phyloP scores from a whole-genome alignment of 345 rosid genomes.

The Laguncularia racemosa region DNA sequence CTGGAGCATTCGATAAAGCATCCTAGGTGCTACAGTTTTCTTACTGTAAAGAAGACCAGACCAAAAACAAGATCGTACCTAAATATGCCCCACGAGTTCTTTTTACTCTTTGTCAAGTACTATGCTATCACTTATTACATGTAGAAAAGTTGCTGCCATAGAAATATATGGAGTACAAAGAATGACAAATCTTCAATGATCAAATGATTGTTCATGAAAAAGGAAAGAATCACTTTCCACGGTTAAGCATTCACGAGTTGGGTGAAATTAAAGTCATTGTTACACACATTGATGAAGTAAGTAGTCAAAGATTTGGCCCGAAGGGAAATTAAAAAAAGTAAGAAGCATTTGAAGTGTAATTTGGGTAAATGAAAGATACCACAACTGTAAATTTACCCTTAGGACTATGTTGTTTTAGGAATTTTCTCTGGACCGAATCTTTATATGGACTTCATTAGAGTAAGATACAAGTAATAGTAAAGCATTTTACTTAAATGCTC shows the following conservation, averaged over 20 bases:
- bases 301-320: constrained; percentile 25
- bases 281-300: too few species aligned
- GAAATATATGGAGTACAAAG: constrained; percentile 5
- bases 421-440: background rate
- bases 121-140: constrained; percentile 27
- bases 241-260: background rate
- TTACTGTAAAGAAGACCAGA: constrained; percentile 23
- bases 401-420: constrained; percentile 8
- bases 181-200: background rate
- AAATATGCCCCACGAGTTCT: constrained; percentile 33
- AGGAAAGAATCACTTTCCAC: constrained; percentile 1
- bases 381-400: constrained; percentile 15
- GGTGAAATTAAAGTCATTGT: too few species aligned
- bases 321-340: background rate
- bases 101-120: constrained; percentile 25
- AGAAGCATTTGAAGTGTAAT: constrained; percentile 8
- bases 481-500: too few species aligned
- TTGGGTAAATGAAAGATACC: constrained; percentile 5
- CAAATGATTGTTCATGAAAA: background rate
- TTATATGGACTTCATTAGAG: too few species aligned
- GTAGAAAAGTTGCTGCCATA: constrained; percentile 22
- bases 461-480: too few species aligned
- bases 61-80: constrained; percentile 29
- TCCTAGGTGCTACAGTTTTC: too few species aligned
- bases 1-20: too few species aligned